Percentiles rank a stretch among this genome's conserved stretches.
These are phyloP conservation scores for Podochytrium sp. DNA, from an alignment of 192 early-diverging fungal species.

Conservation along the genomic window DNA sequence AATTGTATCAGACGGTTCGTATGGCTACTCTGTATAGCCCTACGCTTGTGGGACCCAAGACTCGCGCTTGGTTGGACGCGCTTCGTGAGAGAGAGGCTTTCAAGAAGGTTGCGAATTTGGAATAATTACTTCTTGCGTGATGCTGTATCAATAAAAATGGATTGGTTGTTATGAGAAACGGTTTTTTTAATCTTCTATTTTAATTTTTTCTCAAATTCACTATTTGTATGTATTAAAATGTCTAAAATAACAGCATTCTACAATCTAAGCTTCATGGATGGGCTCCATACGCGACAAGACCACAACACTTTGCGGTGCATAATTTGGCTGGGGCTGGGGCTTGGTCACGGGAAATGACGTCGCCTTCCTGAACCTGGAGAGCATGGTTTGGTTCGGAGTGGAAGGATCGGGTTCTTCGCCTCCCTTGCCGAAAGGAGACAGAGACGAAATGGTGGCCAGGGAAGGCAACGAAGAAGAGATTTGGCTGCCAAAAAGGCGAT, in stretches of 20 bases:
- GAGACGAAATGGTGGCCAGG: background rate
- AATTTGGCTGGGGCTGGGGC: no score
- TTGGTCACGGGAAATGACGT: background rate
- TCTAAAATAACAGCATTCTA: no score
- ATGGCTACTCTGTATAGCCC: background rate
- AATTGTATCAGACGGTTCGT: background rate
- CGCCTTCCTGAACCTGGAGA: background rate
- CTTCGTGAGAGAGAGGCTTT: background rate
- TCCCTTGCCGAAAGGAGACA: background rate
- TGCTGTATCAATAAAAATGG: no score
- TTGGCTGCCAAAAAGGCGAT: no score
- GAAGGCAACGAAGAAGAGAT: background rate
- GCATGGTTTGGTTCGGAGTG: background rate
- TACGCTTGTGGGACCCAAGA: background rate
- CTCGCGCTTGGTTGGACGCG: background rate
- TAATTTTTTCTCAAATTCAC: no score
- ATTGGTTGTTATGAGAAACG: no score
- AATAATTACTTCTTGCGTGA: no score
- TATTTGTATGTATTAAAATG: no score
- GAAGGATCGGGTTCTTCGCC: no score
- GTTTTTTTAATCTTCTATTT: no score
- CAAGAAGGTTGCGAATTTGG: background rate
- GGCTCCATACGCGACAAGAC: background rate
- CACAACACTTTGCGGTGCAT: background rate
- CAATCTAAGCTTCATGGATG: background rate